Conservation (phyloP, 1,284 basidiomycete species). For the Malassezia brasiliensis region DNA sequence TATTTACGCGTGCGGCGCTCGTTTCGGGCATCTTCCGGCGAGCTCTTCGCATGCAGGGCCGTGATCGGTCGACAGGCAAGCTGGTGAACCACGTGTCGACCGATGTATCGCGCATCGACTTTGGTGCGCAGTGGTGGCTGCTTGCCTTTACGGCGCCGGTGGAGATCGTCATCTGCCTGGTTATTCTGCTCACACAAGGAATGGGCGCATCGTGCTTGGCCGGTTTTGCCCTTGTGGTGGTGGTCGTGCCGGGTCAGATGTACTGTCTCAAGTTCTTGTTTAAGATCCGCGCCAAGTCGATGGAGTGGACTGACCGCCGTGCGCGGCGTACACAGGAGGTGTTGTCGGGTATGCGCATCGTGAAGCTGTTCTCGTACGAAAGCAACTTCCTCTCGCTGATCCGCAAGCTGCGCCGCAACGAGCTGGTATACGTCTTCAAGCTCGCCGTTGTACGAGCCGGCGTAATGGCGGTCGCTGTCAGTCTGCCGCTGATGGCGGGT, state of each 20-base stretch:
- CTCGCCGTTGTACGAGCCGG: slow-evolving; percentile 65
- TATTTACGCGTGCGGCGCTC: slow-evolving; percentile 71
- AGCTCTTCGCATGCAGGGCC: slow-evolving; percentile 66
- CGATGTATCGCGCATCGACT: slow-evolving; percentile 82
- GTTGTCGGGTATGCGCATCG: slow-evolving; percentile 44
- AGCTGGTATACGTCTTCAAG: slow-evolving; percentile 68
- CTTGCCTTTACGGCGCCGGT: slow-evolving; percentile 64
- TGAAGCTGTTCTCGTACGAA: slow-evolving; percentile 44
- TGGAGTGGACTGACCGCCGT: slow-evolving; percentile 74
- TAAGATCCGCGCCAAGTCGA: slow-evolving; percentile 61
- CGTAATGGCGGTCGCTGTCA: slow-evolving; percentile 60
- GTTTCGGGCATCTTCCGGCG: slow-evolving; percentile 79
- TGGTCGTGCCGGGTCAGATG: slow-evolving; percentile 59
- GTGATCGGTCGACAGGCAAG: slow-evolving; percentile 71
- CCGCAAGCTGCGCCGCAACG: slow-evolving; percentile 61
- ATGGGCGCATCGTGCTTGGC: slow-evolving; percentile 71
- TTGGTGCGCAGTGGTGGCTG: slow-evolving; percentile 68
- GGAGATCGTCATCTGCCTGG: slow-evolving; percentile 50
- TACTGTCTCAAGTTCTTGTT: slow-evolving; percentile 68
- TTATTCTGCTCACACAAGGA: slow-evolving; percentile 59
- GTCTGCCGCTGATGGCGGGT: slow-evolving; percentile 68
- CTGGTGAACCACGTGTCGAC: slow-evolving; percentile 88
- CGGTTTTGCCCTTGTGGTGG: slow-evolving; percentile 68
- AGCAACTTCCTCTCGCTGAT: slow-evolving; percentile 55
- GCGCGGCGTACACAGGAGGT: slow-evolving; percentile 45